Conservation (phyloP, 768 basidiomycete genomes). For the Psilocybe azurescens region DNA sequence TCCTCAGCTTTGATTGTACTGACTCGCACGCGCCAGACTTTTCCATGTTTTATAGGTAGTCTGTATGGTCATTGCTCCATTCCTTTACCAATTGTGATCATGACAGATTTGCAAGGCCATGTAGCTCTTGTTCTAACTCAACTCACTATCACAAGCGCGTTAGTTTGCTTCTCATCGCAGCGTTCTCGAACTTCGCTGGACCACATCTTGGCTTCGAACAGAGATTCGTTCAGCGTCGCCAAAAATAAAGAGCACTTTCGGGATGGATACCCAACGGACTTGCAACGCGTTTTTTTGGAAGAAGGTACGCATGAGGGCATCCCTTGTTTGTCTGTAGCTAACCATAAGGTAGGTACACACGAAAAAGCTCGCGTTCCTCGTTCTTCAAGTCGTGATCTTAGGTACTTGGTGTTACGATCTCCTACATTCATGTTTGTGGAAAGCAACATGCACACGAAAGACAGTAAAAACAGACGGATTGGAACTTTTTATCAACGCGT, state of each 20-base stretch:
- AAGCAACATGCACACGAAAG: not conserved
- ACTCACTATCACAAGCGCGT: no score
- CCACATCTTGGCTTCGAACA: no score
- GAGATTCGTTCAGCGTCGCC: slow-evolving; percentile 2
- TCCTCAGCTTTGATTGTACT: no score
- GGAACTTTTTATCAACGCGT: not conserved
- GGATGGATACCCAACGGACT: slow-evolving; percentile 19
- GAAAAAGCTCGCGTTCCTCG: not conserved
- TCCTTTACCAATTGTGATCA: no score
- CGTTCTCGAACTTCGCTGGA: no score
- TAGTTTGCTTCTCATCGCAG: no score
- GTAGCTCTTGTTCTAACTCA: no score
- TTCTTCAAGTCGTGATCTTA: not conserved
- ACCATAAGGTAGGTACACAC: slow-evolving; percentile 6
- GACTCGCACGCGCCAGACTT: no score
- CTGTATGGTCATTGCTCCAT: no score
- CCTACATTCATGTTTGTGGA: not conserved
- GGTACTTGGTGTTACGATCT: slow-evolving; percentile 6
- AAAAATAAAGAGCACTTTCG: slow-evolving; percentile 12
- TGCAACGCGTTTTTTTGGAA: slow-evolving; percentile 15
- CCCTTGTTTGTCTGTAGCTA: not conserved
- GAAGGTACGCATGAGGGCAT: slow-evolving; percentile 10
- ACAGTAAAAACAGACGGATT: not conserved
- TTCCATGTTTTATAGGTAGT: no score
- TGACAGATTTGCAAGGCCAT: no score